Percentiles rank a stretch among this genome's conserved stretches.
Evolutionary conservation across 108 stramenopile genomes (phyloP).

Genomic region (Aureococcus anophagefferens): DNA sequence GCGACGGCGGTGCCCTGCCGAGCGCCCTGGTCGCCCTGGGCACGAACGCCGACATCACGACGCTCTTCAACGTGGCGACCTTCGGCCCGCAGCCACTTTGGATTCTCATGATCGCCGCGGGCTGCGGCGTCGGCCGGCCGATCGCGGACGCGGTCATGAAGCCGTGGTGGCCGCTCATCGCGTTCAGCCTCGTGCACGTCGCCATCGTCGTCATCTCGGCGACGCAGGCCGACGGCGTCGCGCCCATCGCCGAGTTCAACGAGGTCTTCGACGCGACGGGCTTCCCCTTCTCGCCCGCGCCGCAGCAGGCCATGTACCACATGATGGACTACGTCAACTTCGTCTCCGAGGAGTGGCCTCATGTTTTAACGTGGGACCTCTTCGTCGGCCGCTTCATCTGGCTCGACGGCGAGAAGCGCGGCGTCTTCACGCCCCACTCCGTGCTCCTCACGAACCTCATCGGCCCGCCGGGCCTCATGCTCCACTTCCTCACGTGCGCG

Average conservation of each 20-base stretch:
- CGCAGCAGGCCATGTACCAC: slow-evolving; percentile 65
- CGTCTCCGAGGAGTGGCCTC: slow-evolving; percentile 74
- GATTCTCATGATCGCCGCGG: slow-evolving; percentile 56
- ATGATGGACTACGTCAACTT: slow-evolving; percentile 77
- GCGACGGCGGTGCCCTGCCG: no score
- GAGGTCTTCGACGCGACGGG: slow-evolving; percentile 74
- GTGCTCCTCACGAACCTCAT: slow-evolving; percentile 73
- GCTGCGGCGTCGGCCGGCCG: neutral
- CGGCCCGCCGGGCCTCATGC: slow-evolving; percentile 71
- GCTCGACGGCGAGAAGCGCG: slow-evolving; percentile 54
- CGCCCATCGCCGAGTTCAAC: slow-evolving; percentile 67
- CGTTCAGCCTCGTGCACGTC: slow-evolving; percentile 52
- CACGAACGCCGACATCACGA: neutral
- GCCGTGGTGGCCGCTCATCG: neutral
- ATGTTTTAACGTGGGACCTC: slow-evolving; percentile 80
- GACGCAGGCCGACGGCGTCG: slow-evolving; percentile 50
- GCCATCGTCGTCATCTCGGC: slow-evolving; percentile 64
- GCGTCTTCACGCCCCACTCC: slow-evolving; percentile 64
- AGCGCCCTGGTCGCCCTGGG: neutral
- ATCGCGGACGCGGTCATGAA: neutral
- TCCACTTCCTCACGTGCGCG: slow-evolving; percentile 62
- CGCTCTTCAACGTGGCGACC: slow-evolving; percentile 57
- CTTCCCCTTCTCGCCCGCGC: slow-evolving; percentile 18
- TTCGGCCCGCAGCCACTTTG: slow-evolving; percentile 71
- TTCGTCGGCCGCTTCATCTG: slow-evolving; percentile 80